Evolutionary conservation across 2,329 filamentous ascomycete genomes (phyloP).

Genomic region (Curvularia spicifera): DNA sequence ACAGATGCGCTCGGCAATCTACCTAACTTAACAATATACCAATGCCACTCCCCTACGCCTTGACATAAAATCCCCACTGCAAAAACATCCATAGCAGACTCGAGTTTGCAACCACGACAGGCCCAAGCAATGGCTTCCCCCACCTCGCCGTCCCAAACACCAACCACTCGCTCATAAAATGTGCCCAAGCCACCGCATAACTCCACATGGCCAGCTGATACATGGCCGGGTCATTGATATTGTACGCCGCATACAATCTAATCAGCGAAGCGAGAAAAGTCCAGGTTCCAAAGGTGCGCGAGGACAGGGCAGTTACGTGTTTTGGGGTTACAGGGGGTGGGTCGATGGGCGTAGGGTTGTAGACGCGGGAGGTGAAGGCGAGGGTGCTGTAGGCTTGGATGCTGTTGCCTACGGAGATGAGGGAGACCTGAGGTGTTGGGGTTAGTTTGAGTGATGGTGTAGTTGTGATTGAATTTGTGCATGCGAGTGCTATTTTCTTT

Average conservation of each 20-base stretch:
- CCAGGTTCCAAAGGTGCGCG: constrained; percentile 86
- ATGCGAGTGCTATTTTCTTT: no score
- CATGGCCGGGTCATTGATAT: constrained; percentile 72
- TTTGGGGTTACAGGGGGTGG: constrained; percentile 48
- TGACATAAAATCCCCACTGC: constrained; percentile 74
- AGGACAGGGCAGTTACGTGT: constrained; percentile 74
- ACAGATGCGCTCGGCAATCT: background rate
- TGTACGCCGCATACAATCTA: constrained; percentile 82
- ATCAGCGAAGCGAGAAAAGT: constrained; percentile 79
- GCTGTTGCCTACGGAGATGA: constrained; percentile 83
- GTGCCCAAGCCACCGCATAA: constrained; percentile 73
- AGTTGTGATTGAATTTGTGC: background rate
- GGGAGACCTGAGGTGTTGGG: constrained; percentile 68
- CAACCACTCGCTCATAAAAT: constrained; percentile 72
- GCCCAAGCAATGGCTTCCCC: constrained; percentile 64
- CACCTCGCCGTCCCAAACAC: constrained; percentile 77
- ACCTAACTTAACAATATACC: background rate
- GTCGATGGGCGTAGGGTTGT: constrained; percentile 66
- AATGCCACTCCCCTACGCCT: constrained; percentile 10
- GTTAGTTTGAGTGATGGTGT: background rate
- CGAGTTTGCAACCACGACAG: constrained; percentile 62
- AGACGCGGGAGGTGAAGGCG: constrained; percentile 84
- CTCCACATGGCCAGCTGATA: constrained; percentile 85
- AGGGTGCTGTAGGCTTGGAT: constrained; percentile 83
- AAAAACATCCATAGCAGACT: constrained; percentile 67